Evolutionary conservation across 2,329 filamentous ascomycete genomes (phyloP).

Genomic region (Diplodia scrobiculata): DNA sequence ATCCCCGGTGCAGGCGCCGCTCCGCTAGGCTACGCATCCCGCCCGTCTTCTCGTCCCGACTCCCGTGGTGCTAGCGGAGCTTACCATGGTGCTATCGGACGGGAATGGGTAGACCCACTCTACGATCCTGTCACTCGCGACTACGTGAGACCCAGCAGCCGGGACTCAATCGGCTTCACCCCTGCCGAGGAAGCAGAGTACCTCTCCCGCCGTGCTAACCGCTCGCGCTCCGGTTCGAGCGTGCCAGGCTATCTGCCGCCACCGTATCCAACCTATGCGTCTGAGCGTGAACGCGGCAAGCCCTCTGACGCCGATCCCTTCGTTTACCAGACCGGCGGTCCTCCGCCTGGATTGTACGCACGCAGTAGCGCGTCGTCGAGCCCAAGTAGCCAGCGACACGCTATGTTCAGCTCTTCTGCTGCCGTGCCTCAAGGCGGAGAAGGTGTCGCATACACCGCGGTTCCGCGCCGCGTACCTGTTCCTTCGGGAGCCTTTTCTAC

Average conservation of each 20-base stretch:
- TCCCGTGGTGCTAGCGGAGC: constrained; percentile 43
- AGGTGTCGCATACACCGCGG: constrained; percentile 36
- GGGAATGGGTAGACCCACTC: constrained; percentile 4
- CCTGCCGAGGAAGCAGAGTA: constrained; percentile 33
- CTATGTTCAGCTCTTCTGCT: constrained; percentile 31
- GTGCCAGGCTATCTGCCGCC: constrained; percentile 17
- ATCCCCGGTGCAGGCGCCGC: constrained; percentile 52
- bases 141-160: constrained; percentile 40
- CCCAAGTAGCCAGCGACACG: constrained; percentile 36
- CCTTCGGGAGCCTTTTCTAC: constrained; percentile 30
- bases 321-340: constrained; percentile 34
- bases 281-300: constrained; percentile 29
- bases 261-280: constrained; percentile 35
- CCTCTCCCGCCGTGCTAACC: constrained; percentile 36
- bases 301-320: constrained; percentile 32
- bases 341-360: constrained; percentile 36
- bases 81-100: not conserved
- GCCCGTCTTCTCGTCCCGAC: constrained; percentile 47
- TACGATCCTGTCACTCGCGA: constrained; percentile 14
- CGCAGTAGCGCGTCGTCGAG: constrained; percentile 31
- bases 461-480: constrained; percentile 45
- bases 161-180: constrained; percentile 41
- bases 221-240: constrained; percentile 33
- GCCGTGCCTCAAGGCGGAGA: constrained; percentile 30
- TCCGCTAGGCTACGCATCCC: constrained; percentile 39